Evolutionary conservation across 2,329 filamentous ascomycete species (phyloP), one percentile per base, ranked within the genome.

Genomic region (Beauveria rudraprayagi): DNA sequence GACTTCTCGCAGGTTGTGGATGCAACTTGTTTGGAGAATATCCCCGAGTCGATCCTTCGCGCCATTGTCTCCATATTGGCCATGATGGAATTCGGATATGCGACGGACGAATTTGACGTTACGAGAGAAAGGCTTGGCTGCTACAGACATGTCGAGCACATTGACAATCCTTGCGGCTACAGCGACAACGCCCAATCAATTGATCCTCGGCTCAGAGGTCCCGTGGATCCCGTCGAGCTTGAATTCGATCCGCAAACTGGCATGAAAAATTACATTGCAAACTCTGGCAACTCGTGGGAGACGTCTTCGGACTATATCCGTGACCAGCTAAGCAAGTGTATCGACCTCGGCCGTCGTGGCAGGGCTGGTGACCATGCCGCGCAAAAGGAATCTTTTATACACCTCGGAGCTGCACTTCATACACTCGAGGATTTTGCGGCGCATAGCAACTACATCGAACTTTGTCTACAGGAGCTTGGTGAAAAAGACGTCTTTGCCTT

Each of bases 241-340:
- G 83, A 87, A 61, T 81, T 92, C 62, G 89, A 92, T 67, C 77
- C 76, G 11, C 75, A 82, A 8, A 91, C 89, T 0, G 91, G 91
- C 34, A 95, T 97, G 92, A 96, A 96, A 76, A 96, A 96, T 71
- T 97, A 97, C 73, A 96, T 97, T 66, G 88, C 92, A 61, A 96
- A 95, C 68, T 78, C 77, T 10, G 89, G 90, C 5, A 63, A 68
- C 3, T 83, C 84, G 30, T 96, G 91, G 88, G 90, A 91, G 1
- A 97, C 92, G 4, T 94, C 91, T 64, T 78, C 88, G 6, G 91
- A 89, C 47, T 96, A 92, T 67, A 80, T 95, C 63, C 85, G 84
- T 66, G 87, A 83, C 72, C 89, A 88, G 66, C 75, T 92, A 61
- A 77, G 78, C 16, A 82, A 87, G 57, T 84, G 86, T 69, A 88